phyloP scores from a whole-genome alignment of 805 yeast genomes.

The Zygosaccharomyces gambellarensis region DNA sequence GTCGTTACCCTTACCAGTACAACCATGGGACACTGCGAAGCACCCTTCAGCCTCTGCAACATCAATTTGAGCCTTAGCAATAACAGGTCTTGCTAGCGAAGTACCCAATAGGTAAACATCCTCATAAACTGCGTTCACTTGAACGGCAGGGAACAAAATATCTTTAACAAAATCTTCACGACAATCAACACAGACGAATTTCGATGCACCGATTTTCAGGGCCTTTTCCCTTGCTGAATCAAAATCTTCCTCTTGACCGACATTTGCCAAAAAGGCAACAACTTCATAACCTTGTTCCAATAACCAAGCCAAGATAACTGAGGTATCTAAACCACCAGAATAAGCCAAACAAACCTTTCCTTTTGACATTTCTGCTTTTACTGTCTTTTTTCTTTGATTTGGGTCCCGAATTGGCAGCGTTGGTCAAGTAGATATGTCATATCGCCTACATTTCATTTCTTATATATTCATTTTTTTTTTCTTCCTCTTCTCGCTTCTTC shows the following conservation, averaged over 20 bases:
- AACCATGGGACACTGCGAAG: slow-evolving; percentile 97
- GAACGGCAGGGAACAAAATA: slow-evolving; percentile 92
- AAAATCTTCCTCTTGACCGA: slow-evolving; percentile 99
- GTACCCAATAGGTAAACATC: slow-evolving; percentile 96
- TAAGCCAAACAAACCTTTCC: slow-evolving; percentile 99
- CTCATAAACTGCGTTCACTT: slow-evolving; percentile 95
- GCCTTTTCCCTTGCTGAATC: slow-evolving; percentile 97
- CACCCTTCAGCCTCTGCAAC: slow-evolving; percentile 98
- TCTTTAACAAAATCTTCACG: slow-evolving; percentile 92
- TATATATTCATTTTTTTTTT: slow-evolving; percentile 1
- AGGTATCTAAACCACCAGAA: slow-evolving; percentile 98
- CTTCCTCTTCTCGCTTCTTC: background rate
- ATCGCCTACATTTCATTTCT: background rate
- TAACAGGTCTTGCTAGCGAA: slow-evolving; percentile 97
- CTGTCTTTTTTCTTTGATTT: background rate
- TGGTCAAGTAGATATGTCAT: too few relatives aligned
- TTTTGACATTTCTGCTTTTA: slow-evolving; percentile 61
- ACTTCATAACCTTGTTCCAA: slow-evolving; percentile 98
- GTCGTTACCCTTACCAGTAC: slow-evolving; percentile 99
- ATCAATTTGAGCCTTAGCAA: slow-evolving; percentile 95
- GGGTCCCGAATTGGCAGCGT: background rate
- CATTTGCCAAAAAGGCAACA: slow-evolving; percentile 95
- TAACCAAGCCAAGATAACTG: slow-evolving; percentile 96
- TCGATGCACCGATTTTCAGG: slow-evolving; percentile 92
- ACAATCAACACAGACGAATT: slow-evolving; percentile 90